phyloP scores from a whole-genome alignment of 1,284 basidiomycete species.

The Fistulina hepatica region DNA sequence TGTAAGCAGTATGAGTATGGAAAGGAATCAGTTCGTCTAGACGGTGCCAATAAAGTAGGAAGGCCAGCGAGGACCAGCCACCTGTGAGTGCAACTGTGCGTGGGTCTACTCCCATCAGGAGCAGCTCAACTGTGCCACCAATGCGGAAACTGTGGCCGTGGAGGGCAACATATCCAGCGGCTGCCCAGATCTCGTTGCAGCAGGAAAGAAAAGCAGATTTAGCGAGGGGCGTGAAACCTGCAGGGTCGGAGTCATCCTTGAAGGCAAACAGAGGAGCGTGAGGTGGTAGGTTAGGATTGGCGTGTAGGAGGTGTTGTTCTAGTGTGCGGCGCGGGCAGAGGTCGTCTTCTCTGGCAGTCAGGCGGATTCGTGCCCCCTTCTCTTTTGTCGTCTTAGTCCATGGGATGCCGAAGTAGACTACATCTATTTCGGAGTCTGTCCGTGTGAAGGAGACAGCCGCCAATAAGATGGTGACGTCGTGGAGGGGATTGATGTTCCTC shows the following conservation, averaged over 20 bases:
- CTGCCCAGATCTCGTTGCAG: slow-evolving; percentile 20
- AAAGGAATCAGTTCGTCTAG: slow-evolving; percentile 10
- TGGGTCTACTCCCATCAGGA: slow-evolving; percentile 5
- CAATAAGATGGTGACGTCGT: slow-evolving; percentile 6
- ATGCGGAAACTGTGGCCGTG: slow-evolving; percentile 12
- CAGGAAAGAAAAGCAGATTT: slow-evolving; percentile 15
- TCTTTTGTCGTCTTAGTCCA: slow-evolving; percentile 15
- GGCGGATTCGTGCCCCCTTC: too few relatives aligned
- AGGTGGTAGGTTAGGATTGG: slow-evolving; percentile 7
- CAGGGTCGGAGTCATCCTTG: too few relatives aligned
- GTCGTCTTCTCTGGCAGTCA: too few relatives aligned
- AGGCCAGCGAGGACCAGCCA: slow-evolving; percentile 7
- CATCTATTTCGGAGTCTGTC: neutral
- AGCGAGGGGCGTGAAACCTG: too few relatives aligned
- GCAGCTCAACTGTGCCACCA: slow-evolving; percentile 6
- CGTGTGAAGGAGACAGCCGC: neutral
- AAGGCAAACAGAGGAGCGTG: slow-evolving; percentile 10
- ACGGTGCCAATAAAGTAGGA: slow-evolving; percentile 10
- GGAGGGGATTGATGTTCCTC: slow-evolving; percentile 1
- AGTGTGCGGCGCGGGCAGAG: too few relatives aligned
- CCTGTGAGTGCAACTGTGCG: slow-evolving; percentile 9
- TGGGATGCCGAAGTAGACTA: slow-evolving; percentile 6
- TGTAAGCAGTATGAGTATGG: too few relatives aligned
- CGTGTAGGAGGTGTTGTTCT: too few relatives aligned
- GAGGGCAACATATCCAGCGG: slow-evolving; percentile 10